Evolutionary conservation across 768 basidiomycete genomes (phyloP), one percentile per base, ranked within the genome.

Genomic region (Peribolospora baueri): DNA sequence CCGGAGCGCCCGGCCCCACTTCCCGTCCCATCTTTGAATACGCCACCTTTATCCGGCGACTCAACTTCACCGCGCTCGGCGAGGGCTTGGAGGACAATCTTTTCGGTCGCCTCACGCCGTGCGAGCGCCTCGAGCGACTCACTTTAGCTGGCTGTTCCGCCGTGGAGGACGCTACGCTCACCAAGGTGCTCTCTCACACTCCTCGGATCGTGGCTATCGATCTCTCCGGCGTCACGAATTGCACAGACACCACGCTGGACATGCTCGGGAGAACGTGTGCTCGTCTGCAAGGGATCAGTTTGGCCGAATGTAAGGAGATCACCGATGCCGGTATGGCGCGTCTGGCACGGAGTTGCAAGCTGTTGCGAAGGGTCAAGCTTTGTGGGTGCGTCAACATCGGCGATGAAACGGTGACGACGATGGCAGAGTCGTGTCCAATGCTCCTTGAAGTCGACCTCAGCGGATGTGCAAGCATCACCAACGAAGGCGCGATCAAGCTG

Each of bases 401-500:
- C 38, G 84, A 95, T 62, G 63, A 70, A 41, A 85, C 82, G 10
- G 69, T 98, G 51, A 67, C 78, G 52, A 80, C 82, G 3, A 72
- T 97, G 42, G 88, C 88, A 3, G 63, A 68, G 45, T 73, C 76
- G 52, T 86, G 84, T 64, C 82, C 84, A 1, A 73, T 87, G 52
- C 75, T 98, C 37, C 76, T 98, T 55, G 93, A 98, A 68, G 78
- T 97, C 61, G 93, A 98, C 68, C 78, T 98, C 63, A 81, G 84
- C 63, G 74, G 78, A 58, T 88, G 88, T 70, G 74, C 75, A 57
- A 72, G 71, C 54, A 74, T 95, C 63, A 81, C 85, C 13, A 80
- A 93, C 64, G 65, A 72, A 10, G 74, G 83, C 40, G 71, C 88
- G 55, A 80, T 85, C 54, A 80, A 85, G 59, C 75, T 97, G 41